phyloP scores from a whole-genome alignment of 371 early-diverging fungal genomes.

The Mortierella sp. region DNA sequence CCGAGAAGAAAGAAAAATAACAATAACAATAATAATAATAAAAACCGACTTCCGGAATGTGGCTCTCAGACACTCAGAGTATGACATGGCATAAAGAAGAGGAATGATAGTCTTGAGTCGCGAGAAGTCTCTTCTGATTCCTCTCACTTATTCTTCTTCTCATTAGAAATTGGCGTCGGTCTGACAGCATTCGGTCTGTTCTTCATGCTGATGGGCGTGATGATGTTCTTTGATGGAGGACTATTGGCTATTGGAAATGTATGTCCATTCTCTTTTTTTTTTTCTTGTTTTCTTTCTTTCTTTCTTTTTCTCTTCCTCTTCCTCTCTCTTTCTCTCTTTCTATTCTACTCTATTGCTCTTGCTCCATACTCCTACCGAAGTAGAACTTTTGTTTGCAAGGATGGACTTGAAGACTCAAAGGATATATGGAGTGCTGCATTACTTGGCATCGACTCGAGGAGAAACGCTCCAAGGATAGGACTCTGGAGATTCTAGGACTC shows the following conservation, averaged over 20 bases:
- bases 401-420: not conserved
- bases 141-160: conserved; percentile 8
- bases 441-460: no score
- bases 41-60: conserved; percentile 64
- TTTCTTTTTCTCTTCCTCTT: no score
- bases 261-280: conserved; percentile 33
- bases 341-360: not conserved
- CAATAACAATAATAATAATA: no score
- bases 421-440: not conserved
- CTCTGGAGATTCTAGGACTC: no score
- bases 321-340: not conserved
- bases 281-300: not conserved
- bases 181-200: conserved; percentile 95
- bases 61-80: conserved; percentile 89
- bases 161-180: conserved; percentile 93
- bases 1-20: not conserved
- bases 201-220: conserved; percentile 91
- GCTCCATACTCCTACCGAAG: not conserved
- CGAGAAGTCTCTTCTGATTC: not conserved
- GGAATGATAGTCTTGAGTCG: not conserved
- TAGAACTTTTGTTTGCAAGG: not conserved
- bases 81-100: conserved; percentile 20
- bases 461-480: no score
- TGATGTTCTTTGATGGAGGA: conserved; percentile 95
- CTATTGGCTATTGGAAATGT: conserved; percentile 97